phyloP scores from a whole-genome alignment of 768 basidiomycete species.

The Leucogyrophana mollusca region DNA sequence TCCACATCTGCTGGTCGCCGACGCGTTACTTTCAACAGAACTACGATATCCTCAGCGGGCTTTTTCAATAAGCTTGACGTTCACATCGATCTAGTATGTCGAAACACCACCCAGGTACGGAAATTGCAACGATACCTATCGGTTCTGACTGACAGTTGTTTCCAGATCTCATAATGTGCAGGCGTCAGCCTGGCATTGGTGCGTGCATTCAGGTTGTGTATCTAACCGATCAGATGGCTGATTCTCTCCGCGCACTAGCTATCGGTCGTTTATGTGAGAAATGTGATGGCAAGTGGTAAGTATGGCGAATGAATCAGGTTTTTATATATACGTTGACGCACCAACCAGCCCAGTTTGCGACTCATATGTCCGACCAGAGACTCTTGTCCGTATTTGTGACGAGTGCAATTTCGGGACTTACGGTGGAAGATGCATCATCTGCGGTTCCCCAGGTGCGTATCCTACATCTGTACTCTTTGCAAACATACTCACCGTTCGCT shows the following conservation, averaged over 20 bases:
- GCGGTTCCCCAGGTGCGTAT: conserved; percentile 83
- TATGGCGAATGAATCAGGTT: neutral
- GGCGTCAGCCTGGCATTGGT: conserved; percentile 98
- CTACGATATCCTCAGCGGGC: too few relatives aligned
- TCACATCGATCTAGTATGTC: conserved; percentile 74
- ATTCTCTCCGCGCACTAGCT: conserved; percentile 45
- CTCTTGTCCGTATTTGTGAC: conserved; percentile 96
- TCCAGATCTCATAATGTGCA: conserved; percentile 95
- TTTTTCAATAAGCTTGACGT: too few relatives aligned
- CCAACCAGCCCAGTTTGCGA: conserved; percentile 88
- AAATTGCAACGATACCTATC: neutral
- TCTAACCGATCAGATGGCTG: conserved; percentile 5
- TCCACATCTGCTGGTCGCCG: too few relatives aligned
- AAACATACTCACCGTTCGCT: neutral
- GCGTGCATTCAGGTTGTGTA: conserved; percentile 21
- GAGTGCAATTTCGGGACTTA: conserved; percentile 99
- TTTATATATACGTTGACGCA: neutral
- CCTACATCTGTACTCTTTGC: neutral
- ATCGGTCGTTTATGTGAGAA: conserved; percentile 99
- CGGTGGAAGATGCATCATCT: conserved; percentile 97
- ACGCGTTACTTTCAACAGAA: too few relatives aligned
- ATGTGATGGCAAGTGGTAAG: conserved; percentile 98
- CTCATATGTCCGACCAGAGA: conserved; percentile 98
- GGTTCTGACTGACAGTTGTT: neutral
- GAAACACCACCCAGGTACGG: conserved; percentile 83